Percentiles rank a stretch among this genome's conserved stretches.
Evolutionary conservation across 805 yeast genomes (phyloP).

Genomic region (Metschnikowia cerradonensis): DNA sequence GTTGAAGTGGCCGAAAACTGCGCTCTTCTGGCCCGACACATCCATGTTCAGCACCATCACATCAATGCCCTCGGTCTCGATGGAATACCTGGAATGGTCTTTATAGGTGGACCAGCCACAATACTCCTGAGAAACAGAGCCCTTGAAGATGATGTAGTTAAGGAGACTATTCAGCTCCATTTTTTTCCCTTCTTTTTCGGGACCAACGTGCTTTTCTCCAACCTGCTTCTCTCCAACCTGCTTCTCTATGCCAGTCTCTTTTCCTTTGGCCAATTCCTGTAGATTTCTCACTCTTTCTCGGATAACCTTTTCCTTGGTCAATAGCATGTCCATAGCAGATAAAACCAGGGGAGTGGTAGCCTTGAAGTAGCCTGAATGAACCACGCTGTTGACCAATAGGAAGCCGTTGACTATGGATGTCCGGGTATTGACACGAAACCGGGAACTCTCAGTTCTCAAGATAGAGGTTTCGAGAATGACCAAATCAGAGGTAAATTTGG

Average conservation of each 20-base stretch:
- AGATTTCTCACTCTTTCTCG: constrained; percentile 8
- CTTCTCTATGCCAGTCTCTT: neutral
- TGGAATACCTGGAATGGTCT: constrained; percentile 29
- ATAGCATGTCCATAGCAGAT: constrained; percentile 16
- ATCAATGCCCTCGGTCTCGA: constrained; percentile 33
- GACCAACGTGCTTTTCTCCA: too few relatives aligned
- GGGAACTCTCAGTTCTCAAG: constrained; percentile 26
- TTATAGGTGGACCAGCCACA: constrained; percentile 32
- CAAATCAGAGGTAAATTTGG: constrained; percentile 16
- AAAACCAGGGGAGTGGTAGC: constrained; percentile 24
- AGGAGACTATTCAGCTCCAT: too few relatives aligned
- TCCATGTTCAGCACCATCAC: constrained; percentile 22
- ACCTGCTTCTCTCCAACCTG: too few relatives aligned
- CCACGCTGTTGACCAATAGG: constrained; percentile 14
- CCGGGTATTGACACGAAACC: constrained; percentile 17
- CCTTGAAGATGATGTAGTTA: constrained; percentile 19
- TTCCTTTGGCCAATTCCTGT: constrained; percentile 1
- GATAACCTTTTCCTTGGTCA: constrained; percentile 7
- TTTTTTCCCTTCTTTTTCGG: too few relatives aligned
- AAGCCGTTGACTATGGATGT: constrained; percentile 10
- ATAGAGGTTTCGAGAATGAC: constrained; percentile 15
- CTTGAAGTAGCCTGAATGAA: constrained; percentile 30
- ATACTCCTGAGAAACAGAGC: constrained; percentile 29
- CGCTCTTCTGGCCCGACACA: constrained; percentile 8
- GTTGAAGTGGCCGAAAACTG: constrained; percentile 35